phyloP scores from a whole-genome alignment of 768 basidiomycete genomes.

The Boletales sp. region DNA sequence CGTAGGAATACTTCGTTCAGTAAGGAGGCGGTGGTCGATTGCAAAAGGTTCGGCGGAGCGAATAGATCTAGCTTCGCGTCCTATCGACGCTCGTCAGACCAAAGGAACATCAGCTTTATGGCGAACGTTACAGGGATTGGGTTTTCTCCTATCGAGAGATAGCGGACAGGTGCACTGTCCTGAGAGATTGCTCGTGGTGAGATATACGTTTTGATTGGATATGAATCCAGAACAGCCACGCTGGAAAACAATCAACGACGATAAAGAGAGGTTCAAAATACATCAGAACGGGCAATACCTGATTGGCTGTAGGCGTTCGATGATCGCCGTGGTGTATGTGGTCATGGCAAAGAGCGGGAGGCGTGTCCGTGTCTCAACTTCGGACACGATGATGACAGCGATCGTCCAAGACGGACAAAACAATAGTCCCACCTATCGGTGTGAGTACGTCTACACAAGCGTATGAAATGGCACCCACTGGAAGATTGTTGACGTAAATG shows the following conservation, averaged over 20 bases:
- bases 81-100: conserved; percentile 21
- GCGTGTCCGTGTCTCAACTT: conserved; percentile 37
- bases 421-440: conserved; percentile 44
- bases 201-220: conserved; percentile 48
- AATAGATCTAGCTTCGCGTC: conserved; percentile 37
- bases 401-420: conserved; percentile 50
- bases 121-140: conserved; percentile 5
- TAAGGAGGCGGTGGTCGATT: conserved; percentile 52
- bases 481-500: conserved; percentile 42
- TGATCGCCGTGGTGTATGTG: conserved; percentile 40
- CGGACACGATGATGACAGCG: conserved; percentile 49
- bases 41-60: conserved; percentile 55
- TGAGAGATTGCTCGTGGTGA: conserved; percentile 31
- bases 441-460: not conserved
- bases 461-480: conserved; percentile 33
- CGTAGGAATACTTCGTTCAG: conserved; percentile 27
- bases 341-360: conserved; percentile 52
- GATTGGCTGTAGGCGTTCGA: conserved; percentile 43
- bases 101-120: not conserved
- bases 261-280: not conserved
- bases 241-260: conserved; percentile 25
- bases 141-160: conserved; percentile 35
- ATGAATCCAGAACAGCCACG: conserved; percentile 50
- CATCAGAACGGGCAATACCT: conserved; percentile 31
- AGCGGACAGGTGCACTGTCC: conserved; percentile 50